Evolutionary conservation across 176 grass and related monocot genomes (phyloP).

Genomic region (Poa annua): DNA sequence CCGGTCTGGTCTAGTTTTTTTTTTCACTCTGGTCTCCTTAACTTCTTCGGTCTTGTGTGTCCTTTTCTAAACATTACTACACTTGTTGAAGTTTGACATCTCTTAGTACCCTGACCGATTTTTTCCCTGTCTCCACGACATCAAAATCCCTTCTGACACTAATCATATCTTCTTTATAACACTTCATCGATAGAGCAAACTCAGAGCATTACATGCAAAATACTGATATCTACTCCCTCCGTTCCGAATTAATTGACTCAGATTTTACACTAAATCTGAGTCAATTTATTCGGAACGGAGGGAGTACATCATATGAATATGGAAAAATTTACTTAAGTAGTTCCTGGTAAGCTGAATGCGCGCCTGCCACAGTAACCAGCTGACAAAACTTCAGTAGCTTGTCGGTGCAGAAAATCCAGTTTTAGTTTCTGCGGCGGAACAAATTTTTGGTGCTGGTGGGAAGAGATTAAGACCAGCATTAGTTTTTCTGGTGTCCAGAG

Average conservation of each 20-base stretch:
- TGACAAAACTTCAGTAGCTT: constrained; percentile 50
- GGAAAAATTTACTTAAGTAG: neutral
- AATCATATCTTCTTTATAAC: neutral
- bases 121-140: too few relatives aligned
- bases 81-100: constrained; percentile 4
- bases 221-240: constrained; percentile 4
- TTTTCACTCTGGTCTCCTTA: neutral
- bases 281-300: too few relatives aligned
- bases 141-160: neutral
- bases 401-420: constrained; percentile 92
- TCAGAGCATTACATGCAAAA: constrained; percentile 12
- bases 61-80: constrained; percentile 15
- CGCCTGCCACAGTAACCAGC: constrained; percentile 11
- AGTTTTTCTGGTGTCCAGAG: constrained; percentile 94
- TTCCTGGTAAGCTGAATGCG: neutral
- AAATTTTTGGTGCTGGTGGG: constrained; percentile 96
- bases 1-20: neutral
- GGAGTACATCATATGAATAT: neutral
- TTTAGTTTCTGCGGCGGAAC: constrained; percentile 80
- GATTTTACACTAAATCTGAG: too few relatives aligned
- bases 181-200: neutral
- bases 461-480: constrained; percentile 88
- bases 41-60: neutral
- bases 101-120: neutral
- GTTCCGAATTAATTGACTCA: too few relatives aligned